These are phyloP conservation scores for Medicago lupulina DNA, from an alignment of 306 rosid species.

Conservation along the genomic window DNA sequence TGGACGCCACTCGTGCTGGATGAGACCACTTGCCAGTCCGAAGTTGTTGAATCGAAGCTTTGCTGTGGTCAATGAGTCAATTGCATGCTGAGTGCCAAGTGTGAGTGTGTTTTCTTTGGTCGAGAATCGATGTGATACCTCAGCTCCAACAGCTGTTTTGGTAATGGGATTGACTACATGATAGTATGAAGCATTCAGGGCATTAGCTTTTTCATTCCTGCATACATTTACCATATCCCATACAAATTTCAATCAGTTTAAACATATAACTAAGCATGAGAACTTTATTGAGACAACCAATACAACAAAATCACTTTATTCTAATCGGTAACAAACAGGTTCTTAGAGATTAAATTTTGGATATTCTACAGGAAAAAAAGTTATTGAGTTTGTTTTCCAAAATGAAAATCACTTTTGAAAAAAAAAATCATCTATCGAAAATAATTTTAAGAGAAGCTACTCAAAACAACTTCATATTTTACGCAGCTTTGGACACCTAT, in stretches of 20 bases:
- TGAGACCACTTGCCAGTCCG: slow-evolving; percentile 77
- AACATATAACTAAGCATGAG: not conserved
- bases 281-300: not conserved
- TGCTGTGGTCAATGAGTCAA: slow-evolving; percentile 73
- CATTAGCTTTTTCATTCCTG: slow-evolving; percentile 84
- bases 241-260: slow-evolving; percentile 24
- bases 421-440: too few relatives aligned
- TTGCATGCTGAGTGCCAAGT: slow-evolving; percentile 76
- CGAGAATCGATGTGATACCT: slow-evolving; percentile 72
- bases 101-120: slow-evolving; percentile 76
- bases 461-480: too few relatives aligned
- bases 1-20: slow-evolving; percentile 98
- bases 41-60: slow-evolving; percentile 78
- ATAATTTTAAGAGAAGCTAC: not conserved
- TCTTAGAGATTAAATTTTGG: not conserved
- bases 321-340: not conserved
- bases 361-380: not conserved
- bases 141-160: slow-evolving; percentile 88
- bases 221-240: slow-evolving; percentile 33
- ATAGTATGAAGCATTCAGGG: slow-evolving; percentile 79
- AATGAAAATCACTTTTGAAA: not conserved
- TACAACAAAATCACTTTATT: not conserved
- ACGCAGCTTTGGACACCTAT: too few relatives aligned
- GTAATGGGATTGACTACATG: slow-evolving; percentile 65
- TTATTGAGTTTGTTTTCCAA: too few relatives aligned